phyloP scores from a whole-genome alignment of 2,329 filamentous ascomycete species.

The Penicillium verrucosum region DNA sequence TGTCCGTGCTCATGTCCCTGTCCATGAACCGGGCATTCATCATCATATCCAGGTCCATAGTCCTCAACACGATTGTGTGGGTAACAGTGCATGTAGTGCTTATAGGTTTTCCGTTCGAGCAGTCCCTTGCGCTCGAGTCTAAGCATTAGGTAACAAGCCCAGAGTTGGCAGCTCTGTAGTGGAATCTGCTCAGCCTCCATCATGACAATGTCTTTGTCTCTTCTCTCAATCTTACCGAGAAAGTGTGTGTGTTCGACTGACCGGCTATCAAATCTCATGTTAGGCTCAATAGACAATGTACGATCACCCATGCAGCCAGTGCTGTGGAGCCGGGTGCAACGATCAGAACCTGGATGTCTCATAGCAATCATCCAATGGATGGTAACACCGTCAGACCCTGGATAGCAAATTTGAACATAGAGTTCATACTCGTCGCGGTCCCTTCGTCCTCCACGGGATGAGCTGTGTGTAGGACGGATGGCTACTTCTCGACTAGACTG shows the following conservation, averaged over 20 bases:
- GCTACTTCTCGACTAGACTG: neutral
- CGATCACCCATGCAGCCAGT: neutral
- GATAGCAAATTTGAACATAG: neutral
- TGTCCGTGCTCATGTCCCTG: neutral
- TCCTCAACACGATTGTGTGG: neutral
- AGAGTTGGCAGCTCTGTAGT: neutral
- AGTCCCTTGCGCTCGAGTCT: neutral
- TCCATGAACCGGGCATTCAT: neutral
- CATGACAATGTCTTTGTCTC: neutral
- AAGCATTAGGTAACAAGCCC: slow-evolving; percentile 4
- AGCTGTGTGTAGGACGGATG: neutral
- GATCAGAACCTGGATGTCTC: neutral
- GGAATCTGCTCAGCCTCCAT: neutral
- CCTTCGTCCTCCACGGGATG: neutral
- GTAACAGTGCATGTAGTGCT: neutral
- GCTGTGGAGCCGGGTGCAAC: neutral
- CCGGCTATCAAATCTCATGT: neutral
- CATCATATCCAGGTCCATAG: neutral
- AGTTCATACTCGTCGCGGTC: neutral
- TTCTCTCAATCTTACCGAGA: neutral
- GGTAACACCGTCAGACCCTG: neutral
- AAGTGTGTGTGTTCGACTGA: neutral
- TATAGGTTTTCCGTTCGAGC: neutral
- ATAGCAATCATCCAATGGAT: slow-evolving; percentile 1
- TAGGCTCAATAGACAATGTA: neutral